Evolutionary conservation across 495 filamentous ascomycete species (phyloP).

Genomic region (Penicillium bialowiezense): DNA sequence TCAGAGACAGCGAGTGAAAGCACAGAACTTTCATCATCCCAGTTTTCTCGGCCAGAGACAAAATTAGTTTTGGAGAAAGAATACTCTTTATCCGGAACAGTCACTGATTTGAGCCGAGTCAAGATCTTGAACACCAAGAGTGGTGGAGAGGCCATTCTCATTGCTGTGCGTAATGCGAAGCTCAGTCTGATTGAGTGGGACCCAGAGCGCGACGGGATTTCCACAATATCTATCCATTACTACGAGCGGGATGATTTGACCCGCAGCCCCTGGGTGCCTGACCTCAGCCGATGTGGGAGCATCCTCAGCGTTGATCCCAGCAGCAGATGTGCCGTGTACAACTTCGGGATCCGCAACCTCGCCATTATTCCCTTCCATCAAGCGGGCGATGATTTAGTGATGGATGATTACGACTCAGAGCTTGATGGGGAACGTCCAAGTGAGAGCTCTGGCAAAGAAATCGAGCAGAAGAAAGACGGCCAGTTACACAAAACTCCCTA

Average conservation of each 20-base stretch:
- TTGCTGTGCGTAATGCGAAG: slow-evolving; percentile 87
- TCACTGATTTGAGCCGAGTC: slow-evolving; percentile 76
- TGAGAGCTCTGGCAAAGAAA: slow-evolving; percentile 9
- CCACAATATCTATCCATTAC: slow-evolving; percentile 92
- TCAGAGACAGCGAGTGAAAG: slow-evolving; percentile 44
- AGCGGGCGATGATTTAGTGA: slow-evolving; percentile 78
- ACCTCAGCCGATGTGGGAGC: slow-evolving; percentile 65
- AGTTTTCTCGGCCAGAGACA: slow-evolving; percentile 39
- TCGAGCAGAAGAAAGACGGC: slow-evolving; percentile 49
- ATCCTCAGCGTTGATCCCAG: slow-evolving; percentile 85
- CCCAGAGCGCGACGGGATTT: slow-evolving; percentile 67
- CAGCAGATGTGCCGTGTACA: slow-evolving; percentile 88
- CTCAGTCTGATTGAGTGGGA: slow-evolving; percentile 95
- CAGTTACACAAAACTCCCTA: slow-evolving; percentile 69
- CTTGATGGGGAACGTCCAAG: slow-evolving; percentile 53
- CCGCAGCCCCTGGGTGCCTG: slow-evolving; percentile 70
- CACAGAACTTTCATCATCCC: slow-evolving; percentile 41
- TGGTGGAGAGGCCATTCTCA: slow-evolving; percentile 79
- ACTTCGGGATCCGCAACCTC: slow-evolving; percentile 83
- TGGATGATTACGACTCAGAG: slow-evolving; percentile 84
- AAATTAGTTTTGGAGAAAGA: slow-evolving; percentile 87
- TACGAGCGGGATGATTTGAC: slow-evolving; percentile 91
- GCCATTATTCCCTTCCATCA: slow-evolving; percentile 93
- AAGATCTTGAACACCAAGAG: slow-evolving; percentile 66
- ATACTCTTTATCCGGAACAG: slow-evolving; percentile 74